Base-by-base conservation (phyloP, 495 filamentous ascomycete species). In the Penicillium soppii region DNA sequence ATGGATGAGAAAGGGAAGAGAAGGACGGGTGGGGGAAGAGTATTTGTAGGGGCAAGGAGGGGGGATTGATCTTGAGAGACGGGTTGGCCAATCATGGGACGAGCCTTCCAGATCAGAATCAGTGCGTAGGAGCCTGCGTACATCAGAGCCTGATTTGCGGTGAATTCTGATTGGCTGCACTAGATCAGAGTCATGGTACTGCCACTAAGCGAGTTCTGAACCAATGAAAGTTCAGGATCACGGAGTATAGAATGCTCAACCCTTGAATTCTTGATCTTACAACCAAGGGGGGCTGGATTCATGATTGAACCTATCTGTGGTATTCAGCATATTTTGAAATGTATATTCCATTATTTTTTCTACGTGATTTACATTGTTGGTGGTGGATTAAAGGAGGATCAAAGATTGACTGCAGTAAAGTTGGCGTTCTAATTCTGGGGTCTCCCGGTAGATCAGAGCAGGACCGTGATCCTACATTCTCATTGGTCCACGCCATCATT, bases 1-100 rank as follows among this genome's bases (percentile, higher is more conserved):
- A 54, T 65, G 68, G 71, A 66, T 71, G 71, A 50, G 74, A 69
- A 67, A 79, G 73, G 63, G 71, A 74, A 63, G 76, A 69, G 74
- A 69, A 60, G 65, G 63, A 61, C 55, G 76, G 74, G 72, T 68
- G 71, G 73, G 71, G 70, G 67, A 62, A 60, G 68, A 44, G 71
- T 77, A 76, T 77, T 76, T 76, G 73, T 76, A 77, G 70, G 61
- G 67, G 58, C 54, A 59, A 56, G 47, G 53, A 57, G 52, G 62
- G 45, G 67, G 65, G 55, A 64, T 75, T 47, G 74, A 77, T 77
- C 73, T 73, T 59, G 50, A 52, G 61, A 26, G 29, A 50, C 21
- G 43, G 50, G 33, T 20, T 21, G 46, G 44, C 61, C 32, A 62
- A 63, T 65, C 52, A 66, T 27, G 16, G 25, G 3, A 46, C 53